Evolutionary conservation across 805 yeast genomes (phyloP), one percentile per base, ranked within the genome.

Genomic region (Clavispora carvajalis): DNA sequence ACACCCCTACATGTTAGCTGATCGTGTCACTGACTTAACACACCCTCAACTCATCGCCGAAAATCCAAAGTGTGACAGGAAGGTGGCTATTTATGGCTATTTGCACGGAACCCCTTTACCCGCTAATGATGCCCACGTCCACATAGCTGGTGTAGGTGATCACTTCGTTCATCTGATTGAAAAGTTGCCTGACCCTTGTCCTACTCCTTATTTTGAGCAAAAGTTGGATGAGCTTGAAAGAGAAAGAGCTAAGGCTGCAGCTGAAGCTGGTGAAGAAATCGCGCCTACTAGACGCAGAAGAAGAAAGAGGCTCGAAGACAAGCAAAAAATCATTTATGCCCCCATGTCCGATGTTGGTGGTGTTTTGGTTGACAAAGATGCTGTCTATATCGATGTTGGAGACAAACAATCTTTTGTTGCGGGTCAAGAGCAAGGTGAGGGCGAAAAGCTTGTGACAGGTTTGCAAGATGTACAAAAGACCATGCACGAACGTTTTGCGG

Each of bases 311-410:
- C 76, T 93, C 39, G 98, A 93, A 50, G 99, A 93, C 57, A 87
- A 83, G 53, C 95, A 88, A 59, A 93, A 90, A 60, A 79, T 88
- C 50, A 88, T 93, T 2, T 93, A 95, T 62, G 99, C 99, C 0
- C 99, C 99, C 37, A 93, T 93, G 99, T 86, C 97, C 35, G 98
- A 93, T 63, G 96, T 93, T n/a, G 97, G 97, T 42, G 99, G 99
- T 60, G 95, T 93, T 26, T 71, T 93, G 49, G 88, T 93, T 46
- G 99, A 93, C 66, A 90, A 85, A 58, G 99, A 93, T 68, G 96
- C 99, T 7, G 99, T 93, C 2, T 93, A 90, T 55, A 87, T 93
- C 45, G 97, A 85, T 53, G 79, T 85, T 7, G 89, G 88, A 1
- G 67, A 66, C 18, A 63, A 59, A 31, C 73, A 72, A 38, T 59